Evolutionary conservation across 106 monocot genomes (phyloP), one percentile per base, ranked within the genome.

Genomic region (Dioscorea dumetorum): DNA sequence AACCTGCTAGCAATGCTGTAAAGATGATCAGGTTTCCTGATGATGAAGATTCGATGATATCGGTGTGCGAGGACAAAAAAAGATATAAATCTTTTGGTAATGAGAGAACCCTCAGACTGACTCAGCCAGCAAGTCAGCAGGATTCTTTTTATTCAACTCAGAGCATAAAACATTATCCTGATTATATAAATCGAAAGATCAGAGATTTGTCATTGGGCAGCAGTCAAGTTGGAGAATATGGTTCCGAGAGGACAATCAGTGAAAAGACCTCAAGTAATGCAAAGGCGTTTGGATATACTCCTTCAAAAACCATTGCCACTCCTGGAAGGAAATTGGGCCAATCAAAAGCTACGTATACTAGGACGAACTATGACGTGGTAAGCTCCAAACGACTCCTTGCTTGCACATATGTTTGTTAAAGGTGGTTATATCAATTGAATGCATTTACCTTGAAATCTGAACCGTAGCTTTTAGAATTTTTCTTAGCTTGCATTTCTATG

Each of bases 11-110:
- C 57, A 62, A 62, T 60, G 60, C 48, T 17, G 66, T 78, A 57
- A 91, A 80, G 77, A 91, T 73, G 58, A 74, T 73, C 31, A 78
- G 72, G 54, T 93, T 90, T 76, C 64, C 72, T 35, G 75, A 80
- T 59, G 68, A 57, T 54, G 87, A 72, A 60, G 77, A 84, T n/a
- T n/a, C 59, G 78, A 71, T 71, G n/a, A n/a, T n/a, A n/a, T 72
- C 69, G 0, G 72, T 72, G 9, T 75, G 59, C 54, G 71, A 75
- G 23, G 76, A 77, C 18, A 83, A 57, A 61, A 80, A 85, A 8
- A 91, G 80, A 60, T 76, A 81, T 21, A 73, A 79, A 53, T 81
- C 85, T 50, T 72, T 76, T 21, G 75, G 73, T 11, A 82, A 81
- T 65, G 82, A 84, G 24, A 81, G 78, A 72, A 70, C 74, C 53